A percentile compares a stretch with the other conserved stretches of the same genome.
Conservation (phyloP, 2,329 filamentous ascomycete species). For the Coleophoma cylindrospora region DNA sequence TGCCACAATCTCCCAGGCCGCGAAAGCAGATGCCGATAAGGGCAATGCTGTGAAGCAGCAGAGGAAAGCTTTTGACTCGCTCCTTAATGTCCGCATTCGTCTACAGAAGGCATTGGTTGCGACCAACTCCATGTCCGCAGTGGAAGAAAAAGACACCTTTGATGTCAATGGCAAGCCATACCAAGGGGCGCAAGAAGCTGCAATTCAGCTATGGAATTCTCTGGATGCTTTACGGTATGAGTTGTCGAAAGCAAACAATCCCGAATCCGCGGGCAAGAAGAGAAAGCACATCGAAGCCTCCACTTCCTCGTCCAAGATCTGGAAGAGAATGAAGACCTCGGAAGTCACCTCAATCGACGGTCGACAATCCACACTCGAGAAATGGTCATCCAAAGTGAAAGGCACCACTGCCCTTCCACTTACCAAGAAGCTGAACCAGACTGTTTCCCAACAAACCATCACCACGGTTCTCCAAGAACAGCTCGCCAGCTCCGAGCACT, state of each 20-base stretch:
- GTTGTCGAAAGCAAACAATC: conserved; percentile 44
- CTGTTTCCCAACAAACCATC: conserved; percentile 51
- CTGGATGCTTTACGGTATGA: conserved; percentile 65
- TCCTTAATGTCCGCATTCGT: conserved; percentile 87
- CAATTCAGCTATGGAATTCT: conserved; percentile 78
- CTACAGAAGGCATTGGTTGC: conserved; percentile 86
- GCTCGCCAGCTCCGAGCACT: conserved; percentile 58
- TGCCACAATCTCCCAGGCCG: conserved; percentile 54
- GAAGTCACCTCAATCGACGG: conserved; percentile 56
- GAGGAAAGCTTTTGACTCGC: conserved; percentile 77
- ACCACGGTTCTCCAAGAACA: conserved; percentile 66
- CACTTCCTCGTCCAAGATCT: conserved; percentile 62
- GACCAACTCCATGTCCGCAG: conserved; percentile 64
- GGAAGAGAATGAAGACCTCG: conserved; percentile 62
- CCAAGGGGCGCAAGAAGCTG: conserved; percentile 78
- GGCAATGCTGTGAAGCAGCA: conserved; percentile 83
- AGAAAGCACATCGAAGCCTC: conserved; percentile 52
- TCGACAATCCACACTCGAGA: conserved; percentile 72
- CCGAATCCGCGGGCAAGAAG: conserved; percentile 48
- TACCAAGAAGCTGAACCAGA: conserved; percentile 50
- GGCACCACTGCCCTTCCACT: conserved; percentile 51
- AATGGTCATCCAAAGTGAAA: conserved; percentile 82
- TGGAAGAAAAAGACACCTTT: conserved; percentile 36
- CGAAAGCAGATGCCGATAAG: conserved; percentile 75
- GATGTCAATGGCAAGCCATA: conserved; percentile 43